Evolutionary conservation across 1,139 yeast genomes (phyloP), one percentile per base, ranked within the genome.

Genomic region (Pichia sp.): DNA sequence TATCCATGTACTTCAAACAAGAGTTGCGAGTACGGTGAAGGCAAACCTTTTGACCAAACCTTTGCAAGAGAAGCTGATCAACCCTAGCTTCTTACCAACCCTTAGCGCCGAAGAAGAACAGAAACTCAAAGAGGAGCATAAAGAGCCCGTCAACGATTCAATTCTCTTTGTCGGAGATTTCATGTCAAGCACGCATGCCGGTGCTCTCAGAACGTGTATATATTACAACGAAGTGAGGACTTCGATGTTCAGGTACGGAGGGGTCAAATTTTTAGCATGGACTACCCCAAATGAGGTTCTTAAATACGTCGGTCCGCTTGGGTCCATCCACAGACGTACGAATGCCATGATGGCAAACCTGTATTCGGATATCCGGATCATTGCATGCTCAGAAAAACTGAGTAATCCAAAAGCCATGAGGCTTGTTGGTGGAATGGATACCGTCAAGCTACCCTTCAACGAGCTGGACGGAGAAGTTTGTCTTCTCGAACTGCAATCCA

Each of bases 151-250:
- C 20, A 85, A 90, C 68, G 78, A 82, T 53, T 79, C 82, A 51
- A 70, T 92, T 16, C 69, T 92, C 43, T 73, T 87, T 34, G 73
- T 83, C 2, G 95, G 85, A 1, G 86, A 87, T 65, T 73, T 87
- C 50, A 75, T 88, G 0, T 75, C 78, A 14, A 57, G 68, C 38
- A 69, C 73, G 31, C 90, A 90, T 6, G 95, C 87, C 66, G 81
- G 85, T 49, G 75, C 88, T 30, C 69, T 86, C 42, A 57, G 70
- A 52, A 59, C 63, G 2, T 58, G 67, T 51, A 54, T 67, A 5
- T 67, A 64, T 51, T 67, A 65, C 60, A 67, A 67, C 52, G 64
- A 63, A 50, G 61, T 63, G 43, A 41, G 57, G 4, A 60, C 67
- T 9, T 63, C 68, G 4, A 58, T 67, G 59, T 67, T 63, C 51